Conservation (phyloP, 257 asterid species). For the Solanum phureja region DNA sequence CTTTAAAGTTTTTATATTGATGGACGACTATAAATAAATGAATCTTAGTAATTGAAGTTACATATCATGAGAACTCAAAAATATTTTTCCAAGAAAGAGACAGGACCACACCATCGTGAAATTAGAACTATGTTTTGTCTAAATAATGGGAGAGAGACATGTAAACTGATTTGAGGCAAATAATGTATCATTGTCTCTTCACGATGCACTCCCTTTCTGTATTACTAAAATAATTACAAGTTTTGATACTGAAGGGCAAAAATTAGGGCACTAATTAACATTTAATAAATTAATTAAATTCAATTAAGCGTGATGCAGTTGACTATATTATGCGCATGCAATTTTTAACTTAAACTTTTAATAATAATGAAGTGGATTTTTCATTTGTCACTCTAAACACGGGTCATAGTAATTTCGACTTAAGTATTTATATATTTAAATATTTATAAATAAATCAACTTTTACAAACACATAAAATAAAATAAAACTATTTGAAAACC, state of each 20-base stretch:
- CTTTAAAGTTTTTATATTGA: neutral
- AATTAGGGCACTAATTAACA: neutral
- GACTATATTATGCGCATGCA: neutral
- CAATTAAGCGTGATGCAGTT: neutral
- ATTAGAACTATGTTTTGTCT: neutral
- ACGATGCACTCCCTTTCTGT: neutral
- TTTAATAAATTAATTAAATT: neutral
- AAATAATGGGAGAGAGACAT: neutral
- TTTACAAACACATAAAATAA: neutral
- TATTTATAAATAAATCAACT: neutral
- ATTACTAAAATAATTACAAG: neutral
- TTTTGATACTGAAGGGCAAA: neutral
- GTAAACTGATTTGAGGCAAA: neutral
- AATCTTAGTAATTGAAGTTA: neutral
- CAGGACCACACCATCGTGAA: neutral
- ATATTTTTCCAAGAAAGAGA: neutral
- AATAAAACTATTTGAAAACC: neutral
- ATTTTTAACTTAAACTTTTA: neutral
- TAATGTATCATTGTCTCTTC: neutral
- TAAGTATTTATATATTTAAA: neutral
- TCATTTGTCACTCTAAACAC: neutral
- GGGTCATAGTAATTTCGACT: neutral
- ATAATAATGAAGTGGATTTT: neutral
- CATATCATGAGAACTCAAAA: neutral
- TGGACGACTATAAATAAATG: neutral